These are phyloP conservation scores for Thamnidium elegans DNA, from an alignment of 192 early-diverging fungal genomes.

Conservation along the genomic window DNA sequence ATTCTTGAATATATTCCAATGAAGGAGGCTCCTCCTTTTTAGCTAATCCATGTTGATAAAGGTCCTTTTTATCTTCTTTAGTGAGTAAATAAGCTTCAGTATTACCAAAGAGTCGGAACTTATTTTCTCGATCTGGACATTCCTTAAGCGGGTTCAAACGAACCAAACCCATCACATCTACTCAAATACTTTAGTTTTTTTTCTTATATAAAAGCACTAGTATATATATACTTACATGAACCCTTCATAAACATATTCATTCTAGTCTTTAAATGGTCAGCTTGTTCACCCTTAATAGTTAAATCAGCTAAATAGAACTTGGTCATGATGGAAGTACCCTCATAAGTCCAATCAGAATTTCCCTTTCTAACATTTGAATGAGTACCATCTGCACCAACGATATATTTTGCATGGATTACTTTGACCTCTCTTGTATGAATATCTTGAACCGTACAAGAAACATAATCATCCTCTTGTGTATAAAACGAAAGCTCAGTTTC, in stretches of 20 bases:
- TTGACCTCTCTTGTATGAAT: neutral
- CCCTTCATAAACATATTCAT: slow-evolving; percentile 8
- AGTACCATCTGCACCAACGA: slow-evolving; percentile 35
- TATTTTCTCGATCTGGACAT: neutral
- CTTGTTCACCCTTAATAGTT: slow-evolving; percentile 2
- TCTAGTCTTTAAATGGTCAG: slow-evolving; percentile 5
- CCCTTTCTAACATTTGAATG: slow-evolving; percentile 33
- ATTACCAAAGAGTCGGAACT: slow-evolving; percentile 13
- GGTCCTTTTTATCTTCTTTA: neutral
- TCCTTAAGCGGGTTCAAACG: neutral
- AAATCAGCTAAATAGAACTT: slow-evolving; percentile 28
- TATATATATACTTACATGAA: slow-evolving; percentile 1
- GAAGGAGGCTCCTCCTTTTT: neutral
- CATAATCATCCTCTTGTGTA: slow-evolving; percentile 14
- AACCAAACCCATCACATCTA: slow-evolving; percentile 14
- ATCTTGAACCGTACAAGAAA: neutral
- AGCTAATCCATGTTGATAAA: slow-evolving; percentile 4
- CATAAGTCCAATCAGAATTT: slow-evolving; percentile 18
- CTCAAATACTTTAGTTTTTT: neutral
- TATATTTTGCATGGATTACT: slow-evolving; percentile 13
- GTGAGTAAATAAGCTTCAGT: neutral
- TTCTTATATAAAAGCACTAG: neutral
- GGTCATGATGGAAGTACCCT: slow-evolving; percentile 13
- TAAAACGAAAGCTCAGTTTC: slow-evolving; percentile 16
- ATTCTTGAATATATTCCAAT: slow-evolving; percentile 13